Percentiles rank a stretch among this genome's conserved stretches.
These are phyloP conservation scores for Triticum monococcum DNA, from an alignment of 176 grass and related monocot genomes.

Conservation along the genomic window DNA sequence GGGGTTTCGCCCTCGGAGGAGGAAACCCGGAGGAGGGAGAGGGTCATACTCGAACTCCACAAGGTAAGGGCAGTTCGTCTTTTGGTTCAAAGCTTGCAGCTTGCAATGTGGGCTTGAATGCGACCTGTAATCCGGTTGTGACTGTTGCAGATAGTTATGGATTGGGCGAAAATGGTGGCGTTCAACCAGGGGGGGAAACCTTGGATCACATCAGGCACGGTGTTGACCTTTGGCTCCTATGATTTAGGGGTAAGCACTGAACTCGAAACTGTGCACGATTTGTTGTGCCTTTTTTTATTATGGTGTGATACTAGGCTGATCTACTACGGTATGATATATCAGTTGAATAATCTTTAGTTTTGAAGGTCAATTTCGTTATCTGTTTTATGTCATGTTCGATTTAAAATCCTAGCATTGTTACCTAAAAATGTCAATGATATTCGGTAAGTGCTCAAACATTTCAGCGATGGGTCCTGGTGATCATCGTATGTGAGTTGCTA, in stretches of 20 bases:
- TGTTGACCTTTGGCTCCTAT: conserved; percentile 80
- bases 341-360: conserved; percentile 15
- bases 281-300: not conserved
- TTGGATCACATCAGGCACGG: conserved; percentile 42
- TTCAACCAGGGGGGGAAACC: conserved; percentile 29
- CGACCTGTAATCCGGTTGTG: conserved; percentile 1
- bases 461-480: not conserved
- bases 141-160: conserved; percentile 62
- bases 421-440: no score
- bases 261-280: conserved; percentile 20
- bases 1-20: conserved; percentile 48
- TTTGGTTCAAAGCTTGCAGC: not conserved
- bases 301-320: conserved; percentile 13
- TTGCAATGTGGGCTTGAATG: conserved; percentile 18
- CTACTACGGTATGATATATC: conserved; percentile 11
- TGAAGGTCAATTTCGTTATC: conserved; percentile 23
- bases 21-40: conserved; percentile 50
- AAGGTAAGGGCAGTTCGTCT: conserved; percentile 46
- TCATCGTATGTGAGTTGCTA: not conserved
- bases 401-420: not conserved
- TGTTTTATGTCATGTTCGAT: not conserved
- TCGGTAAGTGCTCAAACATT: no score
- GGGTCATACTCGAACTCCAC: conserved; percentile 47
- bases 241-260: conserved; percentile 62
- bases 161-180: conserved; percentile 64